phyloP scores from a whole-genome alignment of 352 stramenopile species.

The Aphanomyces invadans region DNA sequence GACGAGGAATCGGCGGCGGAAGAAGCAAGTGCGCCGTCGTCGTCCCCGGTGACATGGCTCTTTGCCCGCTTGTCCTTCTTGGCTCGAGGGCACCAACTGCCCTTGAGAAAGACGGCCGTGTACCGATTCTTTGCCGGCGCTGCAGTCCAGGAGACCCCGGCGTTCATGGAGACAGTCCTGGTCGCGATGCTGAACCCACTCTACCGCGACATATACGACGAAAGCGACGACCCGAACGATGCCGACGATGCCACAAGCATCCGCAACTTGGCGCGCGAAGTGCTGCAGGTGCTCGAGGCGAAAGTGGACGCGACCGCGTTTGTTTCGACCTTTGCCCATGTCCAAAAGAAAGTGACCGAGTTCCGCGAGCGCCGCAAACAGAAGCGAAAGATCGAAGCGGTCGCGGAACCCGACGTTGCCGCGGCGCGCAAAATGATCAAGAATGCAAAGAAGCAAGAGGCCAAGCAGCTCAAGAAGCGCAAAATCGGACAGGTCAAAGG shows the following conservation, averaged over 20 bases:
- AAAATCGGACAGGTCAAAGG: slow-evolving; percentile 84
- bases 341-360: slow-evolving; percentile 69
- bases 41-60: slow-evolving; percentile 62
- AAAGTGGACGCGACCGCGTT: slow-evolving; percentile 69
- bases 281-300: slow-evolving; percentile 76
- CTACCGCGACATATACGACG: slow-evolving; percentile 34
- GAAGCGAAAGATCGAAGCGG: slow-evolving; percentile 66
- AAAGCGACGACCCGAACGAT: background rate
- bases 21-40: no score
- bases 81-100: slow-evolving; percentile 38
- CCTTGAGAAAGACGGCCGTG: slow-evolving; percentile 56
- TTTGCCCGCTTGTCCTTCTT: slow-evolving; percentile 79
- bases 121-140: slow-evolving; percentile 84
- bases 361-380: slow-evolving; percentile 65
- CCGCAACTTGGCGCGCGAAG: slow-evolving; percentile 65
- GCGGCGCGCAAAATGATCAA: slow-evolving; percentile 78
- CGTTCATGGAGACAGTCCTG: slow-evolving; percentile 48
- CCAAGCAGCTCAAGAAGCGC: slow-evolving; percentile 83
- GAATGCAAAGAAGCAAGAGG: slow-evolving; percentile 72
- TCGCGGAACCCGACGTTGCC: slow-evolving; percentile 64
- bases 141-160: slow-evolving; percentile 44
- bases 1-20: slow-evolving; percentile 34
- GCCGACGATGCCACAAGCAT: slow-evolving; percentile 18
- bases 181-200: slow-evolving; percentile 77
- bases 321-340: slow-evolving; percentile 73